A percentile compares a stretch with the other conserved stretches of the same genome.
Evolutionary conservation across 257 asterid genomes (phyloP).

Genomic region (Solanum etuberosum): DNA sequence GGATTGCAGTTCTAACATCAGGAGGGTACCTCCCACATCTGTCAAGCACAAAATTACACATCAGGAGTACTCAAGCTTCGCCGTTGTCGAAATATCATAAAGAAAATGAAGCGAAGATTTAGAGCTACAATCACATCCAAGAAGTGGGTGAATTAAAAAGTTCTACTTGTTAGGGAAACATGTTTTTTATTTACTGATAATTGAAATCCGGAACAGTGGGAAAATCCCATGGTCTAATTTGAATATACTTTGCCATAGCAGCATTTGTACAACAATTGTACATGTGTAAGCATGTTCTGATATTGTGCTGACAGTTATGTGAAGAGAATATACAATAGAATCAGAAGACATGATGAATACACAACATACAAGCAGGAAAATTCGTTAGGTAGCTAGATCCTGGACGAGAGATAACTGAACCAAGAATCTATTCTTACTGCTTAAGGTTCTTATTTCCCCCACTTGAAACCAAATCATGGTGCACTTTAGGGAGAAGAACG

Average conservation of each 20-base stretch:
- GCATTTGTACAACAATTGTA: not conserved
- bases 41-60: not conserved
- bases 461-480: not conserved
- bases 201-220: not conserved
- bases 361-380: not conserved
- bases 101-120: not conserved
- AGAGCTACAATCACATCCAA: not conserved
- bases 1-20: constrained; percentile 82
- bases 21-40: constrained; percentile 96
- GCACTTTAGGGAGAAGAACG: not conserved
- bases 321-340: not conserved
- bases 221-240: not conserved
- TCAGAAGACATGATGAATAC: not conserved
- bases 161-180: not conserved
- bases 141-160: not conserved
- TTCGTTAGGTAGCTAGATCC: not conserved
- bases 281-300: not conserved
- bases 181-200: not conserved
- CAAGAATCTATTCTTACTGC: not conserved
- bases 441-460: not conserved
- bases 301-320: not conserved
- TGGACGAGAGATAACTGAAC: not conserved
- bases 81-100: constrained; percentile 5
- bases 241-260: not conserved
- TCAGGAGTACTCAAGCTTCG: not conserved